Conservation (phyloP, 2,329 filamentous ascomycete genomes). For the Pseudocercospora eumusae region DNA sequence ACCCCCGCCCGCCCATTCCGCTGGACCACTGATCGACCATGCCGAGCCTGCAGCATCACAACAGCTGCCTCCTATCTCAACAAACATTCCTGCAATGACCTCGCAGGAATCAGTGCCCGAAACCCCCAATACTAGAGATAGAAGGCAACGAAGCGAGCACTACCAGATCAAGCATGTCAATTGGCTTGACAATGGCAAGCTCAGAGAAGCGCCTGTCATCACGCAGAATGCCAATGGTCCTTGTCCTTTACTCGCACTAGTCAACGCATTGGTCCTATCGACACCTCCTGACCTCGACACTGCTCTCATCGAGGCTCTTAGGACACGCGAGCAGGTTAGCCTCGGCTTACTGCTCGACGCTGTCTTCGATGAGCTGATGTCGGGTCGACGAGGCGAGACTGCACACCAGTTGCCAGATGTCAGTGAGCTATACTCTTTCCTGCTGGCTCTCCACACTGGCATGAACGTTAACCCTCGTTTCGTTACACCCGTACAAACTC, state of each 20-base stretch:
- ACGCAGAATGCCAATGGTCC: conserved; percentile 94
- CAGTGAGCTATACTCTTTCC: conserved; percentile 80
- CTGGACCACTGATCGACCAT: conserved; percentile 39
- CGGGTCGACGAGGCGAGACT: conserved; percentile 66
- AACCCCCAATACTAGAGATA: conserved; percentile 45
- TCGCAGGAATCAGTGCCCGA: conserved; percentile 34
- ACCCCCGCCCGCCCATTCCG: conserved; percentile 38
- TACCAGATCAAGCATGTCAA: conserved; percentile 91
- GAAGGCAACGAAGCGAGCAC: conserved; percentile 65
- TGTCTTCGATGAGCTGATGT: conserved; percentile 91
- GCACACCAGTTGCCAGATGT: conserved; percentile 75
- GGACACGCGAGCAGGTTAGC: conserved; percentile 82
- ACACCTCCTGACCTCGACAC: conserved; percentile 68
- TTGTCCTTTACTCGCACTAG: conserved; percentile 86
- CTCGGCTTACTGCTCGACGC: conserved; percentile 82
- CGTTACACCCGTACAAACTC: conserved; percentile 52
- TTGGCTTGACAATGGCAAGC: conserved; percentile 72
- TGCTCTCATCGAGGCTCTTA: conserved; percentile 73
- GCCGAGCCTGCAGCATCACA: conserved; percentile 32
- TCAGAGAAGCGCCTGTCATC: conserved; percentile 80
- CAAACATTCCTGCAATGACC: conserved; percentile 12
- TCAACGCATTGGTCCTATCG: conserved; percentile 86
- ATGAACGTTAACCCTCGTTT: conserved; percentile 98
- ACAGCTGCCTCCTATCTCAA: conserved; percentile 40
- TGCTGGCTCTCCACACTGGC: conserved; percentile 86